Evolutionary conservation across 2,329 filamentous ascomycete genomes (phyloP), one percentile per base, ranked within the genome.

Genomic region (Purpureocillium lavendulum): DNA sequence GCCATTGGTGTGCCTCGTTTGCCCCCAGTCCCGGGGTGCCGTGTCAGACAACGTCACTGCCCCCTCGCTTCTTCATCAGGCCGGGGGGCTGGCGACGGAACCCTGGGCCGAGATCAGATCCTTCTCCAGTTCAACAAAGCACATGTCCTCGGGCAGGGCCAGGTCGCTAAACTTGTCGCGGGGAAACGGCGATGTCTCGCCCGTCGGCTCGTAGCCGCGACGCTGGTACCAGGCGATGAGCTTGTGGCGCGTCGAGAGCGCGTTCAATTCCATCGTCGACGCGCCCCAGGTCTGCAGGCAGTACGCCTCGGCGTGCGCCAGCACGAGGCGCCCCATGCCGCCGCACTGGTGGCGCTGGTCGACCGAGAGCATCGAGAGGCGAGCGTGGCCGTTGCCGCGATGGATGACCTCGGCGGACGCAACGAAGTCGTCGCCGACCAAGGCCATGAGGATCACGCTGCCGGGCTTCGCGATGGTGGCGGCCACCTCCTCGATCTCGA

Each of bases 401-500:
- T 45, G 56, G 34, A 43, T 46, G 10, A 62, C 49, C 1, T 51
- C 50, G 36, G 59, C 45, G 26, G 53, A 54, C 10, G 21, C 21
- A 5, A 26, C 21, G 6, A 26, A 10, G 21, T 26, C 10, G 21
- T 10, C 21, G 21, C 6, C 21, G 10, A 26, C 21, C 21, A 10
- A 6, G 21, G 21, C 21, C 21, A 26, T 26, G 21, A 26, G 21
- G 10, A 26, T 26, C 6, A 10, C 21, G 21, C 21, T 26, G 21
- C 10, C 21, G 21, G 21, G 6, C 6, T 10, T 5, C 21, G 21
- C 34, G 36, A 68, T 62, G 4, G 65, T 74, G 10, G 82, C 76
- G 0, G 77, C 77, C 15, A 70, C 57, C 54, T 83, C 77, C 42
- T 81, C 75, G 51, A 86, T 82, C 36, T 73, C 70, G 2, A 83